Evolutionary conservation across 2,329 filamentous ascomycete genomes (phyloP).

Genomic region (Fusarium sp.): DNA sequence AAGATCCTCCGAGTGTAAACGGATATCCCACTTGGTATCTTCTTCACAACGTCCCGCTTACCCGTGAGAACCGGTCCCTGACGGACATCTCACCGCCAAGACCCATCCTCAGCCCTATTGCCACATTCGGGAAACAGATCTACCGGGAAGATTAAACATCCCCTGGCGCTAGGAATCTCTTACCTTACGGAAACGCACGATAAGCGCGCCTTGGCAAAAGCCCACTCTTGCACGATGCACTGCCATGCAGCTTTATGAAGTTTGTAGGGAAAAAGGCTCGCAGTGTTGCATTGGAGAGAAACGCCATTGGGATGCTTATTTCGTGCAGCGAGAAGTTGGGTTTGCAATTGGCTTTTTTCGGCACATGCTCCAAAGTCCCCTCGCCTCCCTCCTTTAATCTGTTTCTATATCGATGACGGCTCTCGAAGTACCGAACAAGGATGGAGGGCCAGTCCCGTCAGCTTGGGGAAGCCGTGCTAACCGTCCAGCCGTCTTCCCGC

Average conservation of each 20-base stretch:
- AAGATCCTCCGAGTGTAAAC: background rate
- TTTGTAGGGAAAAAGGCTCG: background rate
- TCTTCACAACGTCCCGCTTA: background rate
- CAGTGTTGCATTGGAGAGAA: background rate
- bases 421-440: background rate
- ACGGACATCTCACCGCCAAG: background rate
- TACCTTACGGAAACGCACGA: background rate
- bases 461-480: constrained; percentile 20
- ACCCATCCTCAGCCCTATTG: constrained; percentile 25
- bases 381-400: background rate
- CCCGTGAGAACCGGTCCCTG: background rate
- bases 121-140: background rate
- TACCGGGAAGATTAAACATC: background rate
- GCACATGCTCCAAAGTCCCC: background rate
- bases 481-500: constrained; percentile 25
- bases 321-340: background rate
- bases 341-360: background rate
- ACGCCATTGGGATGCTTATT: background rate
- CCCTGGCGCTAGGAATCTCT: background rate
- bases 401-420: background rate
- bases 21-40: background rate
- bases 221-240: background rate
- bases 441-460: background rate
- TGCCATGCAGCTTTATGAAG: background rate
- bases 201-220: background rate